phyloP scores from a whole-genome alignment of 306 rosid genomes.

The Cucurbita argyrosperma region DNA sequence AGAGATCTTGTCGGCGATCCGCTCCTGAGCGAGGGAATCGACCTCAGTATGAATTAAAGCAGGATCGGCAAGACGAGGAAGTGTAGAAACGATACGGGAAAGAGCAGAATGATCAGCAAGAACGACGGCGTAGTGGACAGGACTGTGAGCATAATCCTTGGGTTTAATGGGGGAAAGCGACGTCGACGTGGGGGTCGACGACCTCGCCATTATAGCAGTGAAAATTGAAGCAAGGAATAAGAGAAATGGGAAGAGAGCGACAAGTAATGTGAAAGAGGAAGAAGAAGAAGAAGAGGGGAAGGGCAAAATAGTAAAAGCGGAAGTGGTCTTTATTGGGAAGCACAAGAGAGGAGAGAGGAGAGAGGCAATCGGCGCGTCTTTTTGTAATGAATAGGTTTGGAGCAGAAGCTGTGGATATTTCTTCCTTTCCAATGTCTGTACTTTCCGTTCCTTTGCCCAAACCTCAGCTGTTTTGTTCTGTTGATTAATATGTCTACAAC shows the following conservation, averaged over 20 bases:
- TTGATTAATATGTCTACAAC: too few relatives aligned
- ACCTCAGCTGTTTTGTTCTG: neutral
- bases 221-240: neutral
- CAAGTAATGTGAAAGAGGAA: too few relatives aligned
- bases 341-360: neutral
- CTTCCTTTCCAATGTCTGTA: slow-evolving; percentile 3
- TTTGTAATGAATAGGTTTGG: slow-evolving; percentile 6
- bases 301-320: slow-evolving; percentile 12
- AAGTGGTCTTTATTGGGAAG: slow-evolving; percentile 7
- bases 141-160: slow-evolving; percentile 52
- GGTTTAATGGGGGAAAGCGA: slow-evolving; percentile 40
- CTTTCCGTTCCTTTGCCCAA: neutral
- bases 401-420: slow-evolving; percentile 3
- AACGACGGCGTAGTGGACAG: slow-evolving; percentile 72
- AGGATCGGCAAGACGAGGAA: slow-evolving; percentile 69
- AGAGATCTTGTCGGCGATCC: slow-evolving; percentile 54
- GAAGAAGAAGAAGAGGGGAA: neutral
- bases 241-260: neutral
- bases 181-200: slow-evolving; percentile 22
- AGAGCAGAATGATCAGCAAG: slow-evolving; percentile 38
- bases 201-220: slow-evolving; percentile 36
- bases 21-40: slow-evolving; percentile 70
- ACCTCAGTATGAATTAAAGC: slow-evolving; percentile 46
- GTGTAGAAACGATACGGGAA: slow-evolving; percentile 39
- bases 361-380: slow-evolving; percentile 27